A percentile compares a stretch with the other conserved stretches of the same genome.
Evolutionary conservation across 495 filamentous ascomycete genomes (phyloP).

Genomic region (Penicillium dipodomyicola): DNA sequence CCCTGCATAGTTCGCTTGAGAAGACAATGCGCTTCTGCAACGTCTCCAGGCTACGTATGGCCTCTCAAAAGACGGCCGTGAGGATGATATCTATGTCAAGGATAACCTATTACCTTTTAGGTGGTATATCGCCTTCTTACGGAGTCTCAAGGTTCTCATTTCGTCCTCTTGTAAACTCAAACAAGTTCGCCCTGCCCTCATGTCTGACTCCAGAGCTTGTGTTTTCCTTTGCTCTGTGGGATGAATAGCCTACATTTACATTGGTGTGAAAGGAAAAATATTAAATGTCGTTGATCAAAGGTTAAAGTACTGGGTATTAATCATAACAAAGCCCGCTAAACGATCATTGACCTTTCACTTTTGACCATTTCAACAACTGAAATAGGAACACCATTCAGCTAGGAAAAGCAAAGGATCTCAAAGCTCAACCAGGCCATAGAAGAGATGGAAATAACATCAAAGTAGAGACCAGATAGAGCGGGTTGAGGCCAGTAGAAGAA

Average conservation of each 20-base stretch:
- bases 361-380: neutral
- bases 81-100: too few species aligned
- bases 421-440: constrained; percentile 3
- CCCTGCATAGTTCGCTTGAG: too few species aligned
- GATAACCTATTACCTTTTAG: too few species aligned
- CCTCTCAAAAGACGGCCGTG: too few species aligned
- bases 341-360: neutral
- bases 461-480: neutral
- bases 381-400: neutral
- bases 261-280: neutral
- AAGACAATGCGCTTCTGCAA: too few species aligned
- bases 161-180: too few species aligned
- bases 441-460: neutral
- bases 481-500: neutral
- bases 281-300: neutral
- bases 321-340: neutral
- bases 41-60: too few species aligned
- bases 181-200: too few species aligned
- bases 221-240: neutral
- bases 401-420: neutral
- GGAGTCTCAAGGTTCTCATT: too few species aligned
- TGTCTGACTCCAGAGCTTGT: too few species aligned
- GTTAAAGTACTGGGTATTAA: neutral
- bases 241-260: neutral
- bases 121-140: too few species aligned